Base-by-base conservation (phyloP, 345 rosid species). In the Populus deltoides region DNA sequence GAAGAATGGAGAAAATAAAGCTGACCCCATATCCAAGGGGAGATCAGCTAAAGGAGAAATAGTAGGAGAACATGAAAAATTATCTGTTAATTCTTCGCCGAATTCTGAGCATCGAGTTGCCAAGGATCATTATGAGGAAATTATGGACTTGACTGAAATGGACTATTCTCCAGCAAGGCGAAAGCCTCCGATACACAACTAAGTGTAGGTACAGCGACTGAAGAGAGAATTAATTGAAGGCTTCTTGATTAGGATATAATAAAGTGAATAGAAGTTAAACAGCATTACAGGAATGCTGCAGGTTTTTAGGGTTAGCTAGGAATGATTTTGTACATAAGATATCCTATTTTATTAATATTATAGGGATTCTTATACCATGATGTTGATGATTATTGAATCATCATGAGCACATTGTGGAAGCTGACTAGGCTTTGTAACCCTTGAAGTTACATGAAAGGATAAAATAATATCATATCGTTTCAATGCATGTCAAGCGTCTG, bases 141-240 rank as follows among this genome's bases (percentile, higher is more conserved):
- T 80, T 38, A 67, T 79, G 65, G 83, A 81, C 70, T 78, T 87
- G 41, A 68, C 87, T 0, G 88, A 78, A 72, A 85, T 87, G 90
- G 90, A 89, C 55, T 89, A 89, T 53, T 83, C 92, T 81, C 89
- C 89, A 8, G 89, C 92, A n/a, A 86, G 66, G 73, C 83, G 88
- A 81, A 87, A 85, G 78, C 81, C 92, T 75, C 92, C 90, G 15
- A 86, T 87, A 67, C 92, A 89, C 73, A 89, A 89, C 77, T 89
- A 76, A 78, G 2, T 10, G 24, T 22, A 0, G 9, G 18, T 33
- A 69, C 2, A 15, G 8, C 35, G n/a, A 35, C 36, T 16, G n/a
- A 67, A 18, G 41, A 6, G 38, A 43, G 36, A 33, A 33, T 33
- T 36, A 73, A 33, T 33, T 36, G 70, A 79, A 66, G 36, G 18